Evolutionary conservation across 1,284 basidiomycete species (phyloP).

Genomic region (Pseudozyma sp.): DNA sequence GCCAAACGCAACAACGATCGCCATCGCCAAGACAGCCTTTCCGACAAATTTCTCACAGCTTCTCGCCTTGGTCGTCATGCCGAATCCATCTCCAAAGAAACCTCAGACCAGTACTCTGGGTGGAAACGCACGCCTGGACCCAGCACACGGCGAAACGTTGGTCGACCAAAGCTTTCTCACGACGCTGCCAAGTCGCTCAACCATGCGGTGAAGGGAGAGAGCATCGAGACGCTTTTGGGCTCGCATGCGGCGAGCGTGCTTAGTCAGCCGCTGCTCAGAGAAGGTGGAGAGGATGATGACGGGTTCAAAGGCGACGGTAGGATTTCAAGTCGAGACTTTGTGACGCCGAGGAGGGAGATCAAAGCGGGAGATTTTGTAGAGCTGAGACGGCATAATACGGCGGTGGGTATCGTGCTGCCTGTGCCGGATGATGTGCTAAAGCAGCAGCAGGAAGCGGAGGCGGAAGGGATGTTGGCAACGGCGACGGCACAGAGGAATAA

Average conservation of each 20-base stretch:
- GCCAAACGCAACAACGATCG: constrained; percentile 7
- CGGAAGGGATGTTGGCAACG: background rate
- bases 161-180: constrained; percentile 24
- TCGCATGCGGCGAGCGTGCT: constrained; percentile 18
- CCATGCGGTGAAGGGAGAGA: constrained; percentile 2
- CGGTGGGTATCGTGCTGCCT: constrained; percentile 25
- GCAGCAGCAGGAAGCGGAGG: no score
- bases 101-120: constrained; percentile 28
- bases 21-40: constrained; percentile 5
- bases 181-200: constrained; percentile 18
- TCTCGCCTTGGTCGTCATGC: constrained; percentile 24
- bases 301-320: background rate
- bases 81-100: constrained; percentile 12
- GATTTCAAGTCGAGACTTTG: constrained; percentile 22
- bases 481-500: background rate
- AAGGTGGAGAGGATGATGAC: background rate
- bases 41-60: constrained; percentile 34
- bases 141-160: constrained; percentile 29
- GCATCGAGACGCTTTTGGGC: constrained; percentile 24
- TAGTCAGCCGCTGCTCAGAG: constrained; percentile 8
- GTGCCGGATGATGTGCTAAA: constrained; percentile 14
- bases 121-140: constrained; percentile 44
- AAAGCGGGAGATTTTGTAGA: constrained; percentile 51
- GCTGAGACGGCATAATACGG: constrained; percentile 7
- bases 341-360: constrained; percentile 25